Conservation (phyloP, 805 yeast genomes). For the Spathaspora passalidarum region DNA sequence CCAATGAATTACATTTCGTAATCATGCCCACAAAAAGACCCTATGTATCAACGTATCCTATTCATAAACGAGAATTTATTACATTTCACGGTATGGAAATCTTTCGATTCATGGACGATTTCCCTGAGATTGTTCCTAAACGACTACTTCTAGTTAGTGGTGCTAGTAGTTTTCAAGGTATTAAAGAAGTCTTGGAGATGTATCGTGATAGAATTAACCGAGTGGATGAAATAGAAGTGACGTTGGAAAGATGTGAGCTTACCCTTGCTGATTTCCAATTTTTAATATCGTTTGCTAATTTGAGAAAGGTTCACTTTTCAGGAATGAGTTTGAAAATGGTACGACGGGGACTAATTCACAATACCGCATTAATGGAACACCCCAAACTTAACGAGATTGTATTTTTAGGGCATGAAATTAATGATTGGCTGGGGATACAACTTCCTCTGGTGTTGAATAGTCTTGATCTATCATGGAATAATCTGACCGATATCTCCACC, state of each 20-base stretch:
- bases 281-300: conserved; percentile 22
- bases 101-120: conserved; percentile 27
- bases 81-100: conserved; percentile 27
- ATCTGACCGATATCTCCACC: conserved; percentile 19
- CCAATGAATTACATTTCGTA: conserved; percentile 30
- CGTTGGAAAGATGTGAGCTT: conserved; percentile 25
- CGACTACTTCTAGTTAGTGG: conserved; percentile 27
- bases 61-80: conserved; percentile 6
- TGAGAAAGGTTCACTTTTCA: conserved; percentile 29
- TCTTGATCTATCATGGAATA: conserved; percentile 37
- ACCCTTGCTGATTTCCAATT: conserved; percentile 17
- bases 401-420: conserved; percentile 30
- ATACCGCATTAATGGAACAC: conserved; percentile 8
- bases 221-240: conserved; percentile 21
- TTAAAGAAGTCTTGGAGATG: conserved; percentile 21
- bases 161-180: conserved; percentile 29
- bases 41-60: conserved; percentile 7
- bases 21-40: conserved; percentile 21
- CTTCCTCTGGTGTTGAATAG: conserved; percentile 26
- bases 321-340: conserved; percentile 16
- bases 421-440: conserved; percentile 23
- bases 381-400: conserved; percentile 22
- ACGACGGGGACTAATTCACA: conserved; percentile 1
- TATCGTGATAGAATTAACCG: conserved; percentile 10
- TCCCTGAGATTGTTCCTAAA: conserved; percentile 24